phyloP scores from a whole-genome alignment of 495 filamentous ascomycete species.

The Penicillium cinerascens region DNA sequence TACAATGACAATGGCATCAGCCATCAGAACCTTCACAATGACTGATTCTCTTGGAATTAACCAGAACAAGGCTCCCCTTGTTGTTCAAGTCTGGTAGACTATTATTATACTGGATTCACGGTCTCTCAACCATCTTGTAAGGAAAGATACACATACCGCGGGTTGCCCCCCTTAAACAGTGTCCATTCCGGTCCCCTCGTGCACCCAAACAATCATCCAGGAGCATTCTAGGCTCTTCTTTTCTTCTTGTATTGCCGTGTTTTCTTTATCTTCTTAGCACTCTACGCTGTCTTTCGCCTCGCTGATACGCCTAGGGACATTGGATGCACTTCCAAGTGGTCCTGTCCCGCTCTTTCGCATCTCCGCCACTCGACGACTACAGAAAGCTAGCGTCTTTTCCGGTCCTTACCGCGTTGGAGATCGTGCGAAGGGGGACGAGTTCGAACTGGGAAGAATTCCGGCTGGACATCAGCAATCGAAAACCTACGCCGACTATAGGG shows the following conservation, averaged over 20 bases:
- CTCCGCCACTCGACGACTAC: slow-evolving; percentile 14
- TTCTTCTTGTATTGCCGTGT: slow-evolving; percentile 13
- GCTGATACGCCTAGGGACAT: slow-evolving; percentile 19
- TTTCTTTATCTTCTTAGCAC: slow-evolving; percentile 5
- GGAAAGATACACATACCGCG: slow-evolving; percentile 22
- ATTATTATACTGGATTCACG: background rate
- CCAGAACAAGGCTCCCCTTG: no score
- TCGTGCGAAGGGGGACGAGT: background rate
- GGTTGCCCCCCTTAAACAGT: slow-evolving; percentile 19
- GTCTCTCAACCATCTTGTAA: background rate
- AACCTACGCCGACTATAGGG: background rate
- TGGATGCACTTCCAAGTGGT: slow-evolving; percentile 25
- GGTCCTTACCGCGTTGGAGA: slow-evolving; percentile 11
- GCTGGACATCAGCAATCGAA: background rate
- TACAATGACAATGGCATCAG: background rate
- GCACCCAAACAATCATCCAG: slow-evolving; percentile 23
- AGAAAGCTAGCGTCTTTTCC: background rate
- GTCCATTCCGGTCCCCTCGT: slow-evolving; percentile 25
- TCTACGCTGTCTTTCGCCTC: slow-evolving; percentile 17
- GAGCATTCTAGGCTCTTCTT: slow-evolving; percentile 27
- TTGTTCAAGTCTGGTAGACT: background rate
- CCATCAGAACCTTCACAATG: background rate
- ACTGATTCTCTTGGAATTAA: background rate
- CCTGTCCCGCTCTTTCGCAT: slow-evolving; percentile 29
- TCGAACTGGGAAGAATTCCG: background rate